These are phyloP conservation scores for Podila horticola DNA, from an alignment of 192 early-diverging fungal genomes.

Conservation along the genomic window DNA sequence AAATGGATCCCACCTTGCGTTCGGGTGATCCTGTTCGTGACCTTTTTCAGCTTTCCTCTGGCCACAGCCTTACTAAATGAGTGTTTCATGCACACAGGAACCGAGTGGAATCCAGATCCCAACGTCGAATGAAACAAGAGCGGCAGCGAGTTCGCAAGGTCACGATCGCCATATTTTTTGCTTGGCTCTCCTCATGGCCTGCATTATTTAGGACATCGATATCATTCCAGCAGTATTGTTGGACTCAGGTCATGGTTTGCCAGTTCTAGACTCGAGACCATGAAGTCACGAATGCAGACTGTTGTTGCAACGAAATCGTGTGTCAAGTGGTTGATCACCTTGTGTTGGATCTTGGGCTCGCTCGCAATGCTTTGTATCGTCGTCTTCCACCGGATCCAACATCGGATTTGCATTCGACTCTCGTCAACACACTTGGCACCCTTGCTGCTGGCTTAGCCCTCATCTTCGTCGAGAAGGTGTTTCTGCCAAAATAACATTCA, in stretches of 20 bases:
- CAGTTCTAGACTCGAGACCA: conserved; percentile 53
- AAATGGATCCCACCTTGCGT: conserved; percentile 56
- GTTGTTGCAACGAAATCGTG: conserved; percentile 55
- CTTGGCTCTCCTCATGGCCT: conserved; percentile 53
- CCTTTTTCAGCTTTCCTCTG: conserved; percentile 53
- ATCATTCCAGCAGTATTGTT: conserved; percentile 55
- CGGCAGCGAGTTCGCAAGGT: conserved; percentile 55
- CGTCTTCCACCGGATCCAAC: conserved; percentile 44
- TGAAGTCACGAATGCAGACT: conserved; percentile 56
- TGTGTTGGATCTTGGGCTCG: conserved; percentile 49
- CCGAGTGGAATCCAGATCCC: conserved; percentile 33
- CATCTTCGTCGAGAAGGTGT: conserved; percentile 61
- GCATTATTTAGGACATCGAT: conserved; percentile 20
- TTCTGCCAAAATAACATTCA: conserved; percentile 64
- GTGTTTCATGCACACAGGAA: conserved; percentile 39
- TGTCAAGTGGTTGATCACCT: conserved; percentile 56
- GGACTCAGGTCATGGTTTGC: conserved; percentile 42
- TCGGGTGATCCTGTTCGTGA: conserved; percentile 56
- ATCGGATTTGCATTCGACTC: conserved; percentile 50
- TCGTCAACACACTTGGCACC: conserved; percentile 60
- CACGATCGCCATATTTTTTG: conserved; percentile 52
- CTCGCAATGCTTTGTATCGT: conserved; percentile 62
- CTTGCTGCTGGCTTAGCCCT: conserved; percentile 54
- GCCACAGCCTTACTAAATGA: conserved; percentile 53
- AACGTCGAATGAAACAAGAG: conserved; percentile 26